A percentile compares a stretch with the other conserved stretches of the same genome.
Evolutionary conservation across 345 rosid species (phyloP).

Genomic region (Euphorbia tirucalli): DNA sequence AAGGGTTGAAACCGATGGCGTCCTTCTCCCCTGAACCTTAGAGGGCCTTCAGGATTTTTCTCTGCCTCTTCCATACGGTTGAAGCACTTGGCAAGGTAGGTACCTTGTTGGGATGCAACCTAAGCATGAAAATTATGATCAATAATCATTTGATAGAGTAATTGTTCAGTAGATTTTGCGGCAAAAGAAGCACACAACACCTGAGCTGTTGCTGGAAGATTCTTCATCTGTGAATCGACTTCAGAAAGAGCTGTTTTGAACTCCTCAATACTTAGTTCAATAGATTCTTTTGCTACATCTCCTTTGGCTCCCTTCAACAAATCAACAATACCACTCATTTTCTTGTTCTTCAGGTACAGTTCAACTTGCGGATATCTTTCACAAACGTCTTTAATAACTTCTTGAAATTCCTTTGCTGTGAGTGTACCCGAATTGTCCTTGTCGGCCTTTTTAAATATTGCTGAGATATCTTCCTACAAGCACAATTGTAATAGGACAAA

Average conservation of each 20-base stretch:
- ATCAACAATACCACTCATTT: constrained; percentile 58
- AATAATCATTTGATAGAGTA: neutral
- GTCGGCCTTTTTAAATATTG: constrained; percentile 86
- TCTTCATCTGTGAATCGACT: constrained; percentile 87
- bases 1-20: constrained; percentile 95
- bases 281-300: constrained; percentile 53
- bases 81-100: constrained; percentile 89
- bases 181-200: constrained; percentile 22
- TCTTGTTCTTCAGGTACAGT: constrained; percentile 74
- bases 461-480: constrained; percentile 72
- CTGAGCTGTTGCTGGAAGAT: constrained; percentile 98
- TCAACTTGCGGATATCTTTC: constrained; percentile 93
- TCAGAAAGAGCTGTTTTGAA: constrained; percentile 73
- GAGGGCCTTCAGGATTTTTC: constrained; percentile 86
- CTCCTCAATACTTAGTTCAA: constrained; percentile 77
- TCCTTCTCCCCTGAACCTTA: constrained; percentile 88
- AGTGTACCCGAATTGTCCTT: constrained; percentile 89
- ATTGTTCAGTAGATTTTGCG: neutral
- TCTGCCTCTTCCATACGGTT: constrained; percentile 90
- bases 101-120: constrained; percentile 97
- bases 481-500: neutral
- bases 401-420: constrained; percentile 73
- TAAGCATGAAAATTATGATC: constrained; percentile 11
- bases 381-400: constrained; percentile 67
- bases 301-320: constrained; percentile 60